These are phyloP conservation scores for Xylaria castorea DNA, from an alignment of 495 filamentous ascomycete genomes.

Conservation along the genomic window DNA sequence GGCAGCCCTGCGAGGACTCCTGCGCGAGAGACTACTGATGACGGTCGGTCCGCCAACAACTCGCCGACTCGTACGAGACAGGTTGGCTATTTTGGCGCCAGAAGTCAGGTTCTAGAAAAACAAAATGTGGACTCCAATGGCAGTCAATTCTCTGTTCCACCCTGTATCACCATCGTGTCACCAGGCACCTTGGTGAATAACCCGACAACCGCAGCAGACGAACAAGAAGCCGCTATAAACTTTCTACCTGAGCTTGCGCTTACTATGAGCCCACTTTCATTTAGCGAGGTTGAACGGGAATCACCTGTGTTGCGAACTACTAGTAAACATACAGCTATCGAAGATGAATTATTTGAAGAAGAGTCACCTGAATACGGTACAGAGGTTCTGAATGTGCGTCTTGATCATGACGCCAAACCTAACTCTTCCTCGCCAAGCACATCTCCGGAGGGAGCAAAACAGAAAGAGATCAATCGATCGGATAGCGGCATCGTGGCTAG, in stretches of 20 bases:
- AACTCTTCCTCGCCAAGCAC: slow-evolving; percentile 27
- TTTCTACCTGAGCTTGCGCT: slow-evolving; percentile 24
- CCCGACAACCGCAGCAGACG: not conserved
- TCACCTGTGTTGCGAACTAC: slow-evolving; percentile 51
- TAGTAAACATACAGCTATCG: slow-evolving; percentile 53
- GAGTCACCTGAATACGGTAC: slow-evolving; percentile 44
- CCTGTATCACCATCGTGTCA: not conserved
- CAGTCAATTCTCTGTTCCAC: not conserved
- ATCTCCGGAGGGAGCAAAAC: slow-evolving; percentile 13
- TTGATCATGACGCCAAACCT: slow-evolving; percentile 51
- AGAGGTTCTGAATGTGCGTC: slow-evolving; percentile 50
- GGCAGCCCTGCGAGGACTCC: slow-evolving; percentile 53
- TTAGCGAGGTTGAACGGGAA: slow-evolving; percentile 9
- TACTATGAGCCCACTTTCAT: slow-evolving; percentile 18
- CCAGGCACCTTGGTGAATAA: not conserved
- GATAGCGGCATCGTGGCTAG: slow-evolving; percentile 54
- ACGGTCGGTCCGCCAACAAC: slow-evolving; percentile 1
- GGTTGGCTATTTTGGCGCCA: not conserved
- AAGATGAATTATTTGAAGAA: slow-evolving; percentile 58
- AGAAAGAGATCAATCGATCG: slow-evolving; percentile 42
- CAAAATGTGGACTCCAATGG: not conserved
- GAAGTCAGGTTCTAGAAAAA: not conserved
- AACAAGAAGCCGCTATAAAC: slow-evolving; percentile 5
- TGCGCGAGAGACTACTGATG: slow-evolving; percentile 22
- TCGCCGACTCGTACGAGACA: not conserved